These are phyloP conservation scores for Talaromyces ruber DNA, from an alignment of 495 filamentous ascomycete genomes.

Conservation along the genomic window DNA sequence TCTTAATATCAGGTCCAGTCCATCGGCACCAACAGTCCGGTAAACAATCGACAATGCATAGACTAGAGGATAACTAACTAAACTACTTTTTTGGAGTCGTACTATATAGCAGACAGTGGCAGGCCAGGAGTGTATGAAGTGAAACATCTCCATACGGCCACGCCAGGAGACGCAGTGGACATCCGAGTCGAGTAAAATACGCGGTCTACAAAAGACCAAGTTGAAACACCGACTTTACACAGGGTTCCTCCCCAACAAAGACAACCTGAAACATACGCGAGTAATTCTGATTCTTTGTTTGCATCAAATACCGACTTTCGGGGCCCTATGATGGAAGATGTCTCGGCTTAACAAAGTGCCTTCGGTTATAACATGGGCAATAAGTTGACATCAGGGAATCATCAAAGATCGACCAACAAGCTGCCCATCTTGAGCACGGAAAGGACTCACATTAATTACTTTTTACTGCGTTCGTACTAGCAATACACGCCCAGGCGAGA, in stretches of 20 bases:
- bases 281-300: no score
- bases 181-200: background rate
- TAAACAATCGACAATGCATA: background rate
- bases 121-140: background rate
- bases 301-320: no score
- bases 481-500: background rate
- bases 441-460: background rate
- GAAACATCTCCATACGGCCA: background rate
- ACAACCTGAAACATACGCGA: no score
- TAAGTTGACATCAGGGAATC: background rate
- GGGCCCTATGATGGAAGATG: no score
- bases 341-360: no score
- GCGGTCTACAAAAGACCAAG: background rate
- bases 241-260: no score
- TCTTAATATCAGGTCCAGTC: background rate
- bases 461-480: background rate
- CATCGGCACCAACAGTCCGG: background rate
- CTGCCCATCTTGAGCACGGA: background rate
- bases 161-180: background rate
- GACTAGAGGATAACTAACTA: background rate
- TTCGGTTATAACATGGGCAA: no score
- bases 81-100: no score
- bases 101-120: no score
- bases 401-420: background rate
- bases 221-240: background rate